Conservation (phyloP, 495 filamentous ascomycete genomes). For the Sordaria brevicollis region DNA sequence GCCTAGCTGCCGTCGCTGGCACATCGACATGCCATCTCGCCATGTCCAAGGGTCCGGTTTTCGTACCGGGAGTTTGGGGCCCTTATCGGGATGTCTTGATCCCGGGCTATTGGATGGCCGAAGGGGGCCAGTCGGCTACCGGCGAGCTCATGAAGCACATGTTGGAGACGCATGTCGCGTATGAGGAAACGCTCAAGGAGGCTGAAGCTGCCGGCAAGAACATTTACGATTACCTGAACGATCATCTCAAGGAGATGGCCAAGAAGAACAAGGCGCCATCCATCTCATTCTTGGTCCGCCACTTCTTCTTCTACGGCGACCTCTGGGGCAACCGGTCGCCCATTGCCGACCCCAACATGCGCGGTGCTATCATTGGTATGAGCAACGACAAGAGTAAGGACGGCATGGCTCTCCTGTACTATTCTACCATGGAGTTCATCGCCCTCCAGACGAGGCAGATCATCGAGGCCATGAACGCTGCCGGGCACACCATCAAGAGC, state of each 20-base stretch:
- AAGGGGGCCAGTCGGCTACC: slow-evolving; percentile 92
- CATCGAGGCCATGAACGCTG: slow-evolving; percentile 78
- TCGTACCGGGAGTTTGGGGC: slow-evolving; percentile 91
- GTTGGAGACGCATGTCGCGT: slow-evolving; percentile 85
- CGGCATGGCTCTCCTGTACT: slow-evolving; percentile 82
- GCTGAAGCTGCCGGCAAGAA: slow-evolving; percentile 69
- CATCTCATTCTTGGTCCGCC: slow-evolving; percentile 75
- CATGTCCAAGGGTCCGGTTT: slow-evolving; percentile 85
- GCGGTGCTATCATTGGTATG: slow-evolving; percentile 75
- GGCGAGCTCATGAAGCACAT: slow-evolving; percentile 90
- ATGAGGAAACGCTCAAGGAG: slow-evolving; percentile 61
- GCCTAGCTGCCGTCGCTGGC: slow-evolving; percentile 89
- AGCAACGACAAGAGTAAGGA: slow-evolving; percentile 76
- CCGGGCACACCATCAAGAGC: slow-evolving; percentile 73
- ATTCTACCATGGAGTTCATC: slow-evolving; percentile 92
- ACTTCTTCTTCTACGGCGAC: slow-evolving; percentile 97
- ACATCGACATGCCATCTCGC: slow-evolving; percentile 96
- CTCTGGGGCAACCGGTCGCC: slow-evolving; percentile 96
- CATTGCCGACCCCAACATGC: slow-evolving; percentile 85
- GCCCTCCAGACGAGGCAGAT: slow-evolving; percentile 94
- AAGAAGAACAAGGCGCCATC: slow-evolving; percentile 56
- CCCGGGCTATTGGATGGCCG: slow-evolving; percentile 87
- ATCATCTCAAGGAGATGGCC: slow-evolving; percentile 68
- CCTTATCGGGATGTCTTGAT: slow-evolving; percentile 91
- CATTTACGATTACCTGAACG: slow-evolving; percentile 91